Conservation (phyloP, 768 basidiomycete species). For the Tulasnella sp. region DNA sequence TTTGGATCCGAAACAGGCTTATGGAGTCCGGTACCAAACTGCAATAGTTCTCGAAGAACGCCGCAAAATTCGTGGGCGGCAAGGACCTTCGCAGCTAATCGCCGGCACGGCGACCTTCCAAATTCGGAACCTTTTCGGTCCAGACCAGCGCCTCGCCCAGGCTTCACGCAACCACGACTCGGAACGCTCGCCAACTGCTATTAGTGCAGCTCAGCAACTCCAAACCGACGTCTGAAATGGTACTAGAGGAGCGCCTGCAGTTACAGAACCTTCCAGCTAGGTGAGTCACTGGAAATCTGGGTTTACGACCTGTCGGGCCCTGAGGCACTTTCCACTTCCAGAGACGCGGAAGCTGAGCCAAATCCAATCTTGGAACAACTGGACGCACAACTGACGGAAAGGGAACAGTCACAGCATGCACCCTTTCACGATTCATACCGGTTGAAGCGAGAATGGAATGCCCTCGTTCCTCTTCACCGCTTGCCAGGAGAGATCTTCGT, state of each 20-base stretch:
- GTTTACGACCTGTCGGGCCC: not conserved
- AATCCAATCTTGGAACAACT: not conserved
- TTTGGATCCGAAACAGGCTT: no score
- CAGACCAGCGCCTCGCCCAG: no score
- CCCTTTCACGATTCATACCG: not conserved
- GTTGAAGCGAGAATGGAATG: not conserved
- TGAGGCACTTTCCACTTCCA: not conserved
- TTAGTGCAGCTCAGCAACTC: not conserved
- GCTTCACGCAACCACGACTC: not conserved
- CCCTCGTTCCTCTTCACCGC: conserved; percentile 1
- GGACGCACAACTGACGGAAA: not conserved
- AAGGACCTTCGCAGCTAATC: no score
- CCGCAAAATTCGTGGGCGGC: no score
- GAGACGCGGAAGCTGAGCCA: not conserved
- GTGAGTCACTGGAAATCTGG: not conserved
- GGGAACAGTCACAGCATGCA: not conserved
- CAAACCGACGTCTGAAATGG: not conserved
- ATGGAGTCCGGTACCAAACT: no score
- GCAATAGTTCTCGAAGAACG: no score
- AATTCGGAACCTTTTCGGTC: no score
- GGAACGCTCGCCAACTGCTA: not conserved
- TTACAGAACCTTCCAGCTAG: not conserved
- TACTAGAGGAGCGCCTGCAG: not conserved
- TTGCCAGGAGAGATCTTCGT: conserved; percentile 15
- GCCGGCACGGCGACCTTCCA: no score